Percentiles rank a stretch among this genome's conserved stretches.
phyloP scores from a whole-genome alignment of 805 yeast species.

The Candida takata region DNA sequence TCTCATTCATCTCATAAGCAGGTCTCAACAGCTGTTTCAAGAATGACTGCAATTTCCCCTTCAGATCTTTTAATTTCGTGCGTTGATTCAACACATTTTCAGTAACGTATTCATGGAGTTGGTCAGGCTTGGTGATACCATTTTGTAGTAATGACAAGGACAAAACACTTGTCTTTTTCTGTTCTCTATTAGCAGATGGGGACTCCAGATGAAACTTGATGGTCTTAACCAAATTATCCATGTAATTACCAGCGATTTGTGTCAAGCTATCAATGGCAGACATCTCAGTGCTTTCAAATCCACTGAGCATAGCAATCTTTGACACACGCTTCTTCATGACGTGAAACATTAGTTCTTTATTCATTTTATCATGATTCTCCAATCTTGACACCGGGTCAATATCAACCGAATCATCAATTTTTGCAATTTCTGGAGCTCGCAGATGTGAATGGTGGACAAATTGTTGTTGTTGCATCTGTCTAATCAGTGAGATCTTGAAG shows the following conservation, averaged over 20 bases:
- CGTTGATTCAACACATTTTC: conserved; percentile 68
- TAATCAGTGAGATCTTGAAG: conserved; percentile 77
- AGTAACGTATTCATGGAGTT: conserved; percentile 62
- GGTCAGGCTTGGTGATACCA: conserved; percentile 77
- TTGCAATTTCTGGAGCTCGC: conserved; percentile 59
- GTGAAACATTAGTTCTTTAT: conserved; percentile 54
- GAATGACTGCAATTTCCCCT: conserved; percentile 57
- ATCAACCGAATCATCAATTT: conserved; percentile 55
- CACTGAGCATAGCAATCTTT: conserved; percentile 82
- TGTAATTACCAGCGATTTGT: conserved; percentile 74
- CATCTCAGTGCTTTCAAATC: conserved; percentile 80
- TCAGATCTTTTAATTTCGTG: conserved; percentile 61
- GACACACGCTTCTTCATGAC: conserved; percentile 65
- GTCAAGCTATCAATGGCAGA: conserved; percentile 73
- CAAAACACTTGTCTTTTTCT: conserved; percentile 40
- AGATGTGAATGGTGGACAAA: conserved; percentile 68
- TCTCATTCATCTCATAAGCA: conserved; percentile 60
- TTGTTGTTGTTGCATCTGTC: conserved; percentile 85
- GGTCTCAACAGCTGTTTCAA: conserved; percentile 82
- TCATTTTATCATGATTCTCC: conserved; percentile 56
- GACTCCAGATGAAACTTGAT: conserved; percentile 69
- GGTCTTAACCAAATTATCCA: conserved; percentile 67
- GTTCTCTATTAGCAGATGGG: conserved; percentile 28
- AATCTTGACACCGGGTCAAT: conserved; percentile 79
- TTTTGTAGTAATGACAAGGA: conserved; percentile 68